Evolutionary conservation across 768 basidiomycete species (phyloP).

Genomic region (Crepidotus variabilis): DNA sequence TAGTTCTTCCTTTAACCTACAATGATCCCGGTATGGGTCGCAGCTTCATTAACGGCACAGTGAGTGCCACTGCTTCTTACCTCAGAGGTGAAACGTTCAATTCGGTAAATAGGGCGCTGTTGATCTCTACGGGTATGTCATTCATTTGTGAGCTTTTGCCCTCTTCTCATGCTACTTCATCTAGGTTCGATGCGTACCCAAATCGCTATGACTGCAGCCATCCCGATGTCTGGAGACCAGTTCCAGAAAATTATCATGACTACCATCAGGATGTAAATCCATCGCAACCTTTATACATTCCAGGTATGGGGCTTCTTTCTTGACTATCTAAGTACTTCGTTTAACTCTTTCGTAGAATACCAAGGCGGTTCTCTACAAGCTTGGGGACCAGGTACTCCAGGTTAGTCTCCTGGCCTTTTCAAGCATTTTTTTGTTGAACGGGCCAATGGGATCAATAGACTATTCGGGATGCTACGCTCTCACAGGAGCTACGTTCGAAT

Average conservation of each 20-base stretch:
- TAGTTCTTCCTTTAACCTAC: constrained; percentile 66
- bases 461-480: too few relatives aligned
- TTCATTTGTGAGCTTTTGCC: constrained; percentile 48
- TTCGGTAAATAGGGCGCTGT: constrained; percentile 53
- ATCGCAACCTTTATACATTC: constrained; percentile 63
- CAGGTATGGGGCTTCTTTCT: constrained; percentile 46
- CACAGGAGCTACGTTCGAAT: too few relatives aligned
- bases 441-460: too few relatives aligned
- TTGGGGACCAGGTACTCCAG: constrained; percentile 72
- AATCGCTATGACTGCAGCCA: constrained; percentile 76
- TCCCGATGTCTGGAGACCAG: constrained; percentile 56
- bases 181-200: constrained; percentile 61
- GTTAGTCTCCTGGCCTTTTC: too few relatives aligned
- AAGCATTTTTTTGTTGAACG: too few relatives aligned
- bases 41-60: constrained; percentile 69
- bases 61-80: constrained; percentile 32
- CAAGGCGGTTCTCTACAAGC: constrained; percentile 75
- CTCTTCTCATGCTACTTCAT: neutral
- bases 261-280: constrained; percentile 50
- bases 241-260: constrained; percentile 52
- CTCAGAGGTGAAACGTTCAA: constrained; percentile 60
- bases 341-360: constrained; percentile 34
- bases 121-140: constrained; percentile 74
- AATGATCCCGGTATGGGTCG: constrained; percentile 54
- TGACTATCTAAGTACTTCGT: neutral